Conservation (phyloP, 768 basidiomycete species). For the Suillus occidentalis region DNA sequence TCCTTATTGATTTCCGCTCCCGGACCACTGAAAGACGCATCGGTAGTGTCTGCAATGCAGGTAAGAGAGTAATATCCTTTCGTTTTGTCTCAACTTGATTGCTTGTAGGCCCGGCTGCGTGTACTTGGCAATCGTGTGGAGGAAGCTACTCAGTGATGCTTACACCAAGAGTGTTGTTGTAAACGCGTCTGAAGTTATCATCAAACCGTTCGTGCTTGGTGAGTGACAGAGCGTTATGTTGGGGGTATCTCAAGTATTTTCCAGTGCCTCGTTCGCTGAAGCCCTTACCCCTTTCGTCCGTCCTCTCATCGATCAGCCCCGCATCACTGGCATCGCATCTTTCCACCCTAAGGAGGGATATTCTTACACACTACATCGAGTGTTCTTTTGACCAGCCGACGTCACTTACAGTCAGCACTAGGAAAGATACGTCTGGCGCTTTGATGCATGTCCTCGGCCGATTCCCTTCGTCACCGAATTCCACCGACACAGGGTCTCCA, state of each 20-base stretch:
- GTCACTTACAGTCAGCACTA: constrained; percentile 38
- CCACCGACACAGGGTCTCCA: constrained; percentile 37
- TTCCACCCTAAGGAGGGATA: constrained; percentile 62
- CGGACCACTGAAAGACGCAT: constrained; percentile 47
- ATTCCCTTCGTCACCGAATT: constrained; percentile 44
- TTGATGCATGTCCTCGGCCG: constrained; percentile 49
- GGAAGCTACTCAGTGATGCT: constrained; percentile 71
- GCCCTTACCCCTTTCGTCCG: constrained; percentile 48
- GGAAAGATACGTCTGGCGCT: constrained; percentile 32
- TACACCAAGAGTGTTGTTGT: constrained; percentile 59
- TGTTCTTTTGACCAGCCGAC: constrained; percentile 53
- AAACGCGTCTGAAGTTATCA: constrained; percentile 46
- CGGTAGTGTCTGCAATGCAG: constrained; percentile 56
- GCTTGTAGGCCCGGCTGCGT: constrained; percentile 51
- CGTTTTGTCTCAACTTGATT: constrained; percentile 5
- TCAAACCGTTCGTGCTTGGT: constrained; percentile 54
- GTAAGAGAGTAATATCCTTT: constrained; percentile 36
- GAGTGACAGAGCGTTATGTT: constrained; percentile 33
- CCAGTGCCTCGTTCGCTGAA: constrained; percentile 59
- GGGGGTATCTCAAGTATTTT: constrained; percentile 4
- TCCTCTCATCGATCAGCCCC: constrained; percentile 60
- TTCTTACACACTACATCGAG: constrained; percentile 60
- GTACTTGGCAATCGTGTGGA: constrained; percentile 58
- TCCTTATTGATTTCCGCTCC: constrained; percentile 48
- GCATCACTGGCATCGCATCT: constrained; percentile 56